Conservation (phyloP, 2,329 filamentous ascomycete genomes). For the Elsinoe arachidis region DNA sequence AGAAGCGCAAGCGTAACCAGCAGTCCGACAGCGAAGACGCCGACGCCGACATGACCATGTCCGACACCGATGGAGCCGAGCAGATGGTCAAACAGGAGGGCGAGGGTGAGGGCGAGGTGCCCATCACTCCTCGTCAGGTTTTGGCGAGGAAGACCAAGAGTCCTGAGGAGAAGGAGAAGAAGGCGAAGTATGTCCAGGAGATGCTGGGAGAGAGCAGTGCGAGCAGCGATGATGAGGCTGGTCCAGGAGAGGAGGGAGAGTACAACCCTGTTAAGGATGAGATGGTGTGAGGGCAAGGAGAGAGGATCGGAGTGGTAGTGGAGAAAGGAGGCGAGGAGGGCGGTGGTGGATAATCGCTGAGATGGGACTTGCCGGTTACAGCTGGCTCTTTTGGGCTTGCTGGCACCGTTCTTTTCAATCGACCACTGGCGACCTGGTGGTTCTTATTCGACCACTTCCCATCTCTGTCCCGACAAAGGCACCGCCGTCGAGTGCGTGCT, state of each 20-base stretch:
- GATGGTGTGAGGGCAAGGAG: neutral
- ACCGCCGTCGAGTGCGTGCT: too few relatives aligned
- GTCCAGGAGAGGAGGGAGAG: neutral
- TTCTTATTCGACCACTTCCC: too few relatives aligned
- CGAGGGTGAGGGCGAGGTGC: neutral
- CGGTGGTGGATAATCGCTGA: neutral
- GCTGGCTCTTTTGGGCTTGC: too few relatives aligned
- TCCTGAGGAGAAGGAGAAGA: slow-evolving; percentile 2
- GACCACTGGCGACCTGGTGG: too few relatives aligned
- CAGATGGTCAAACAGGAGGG: neutral
- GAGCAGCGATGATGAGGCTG: neutral
- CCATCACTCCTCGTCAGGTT: neutral
- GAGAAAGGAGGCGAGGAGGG: too few relatives aligned
- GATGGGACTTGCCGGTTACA: too few relatives aligned
- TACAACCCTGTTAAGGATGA: neutral
- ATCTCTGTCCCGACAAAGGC: too few relatives aligned
- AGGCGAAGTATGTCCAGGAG: neutral
- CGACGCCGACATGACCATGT: neutral
- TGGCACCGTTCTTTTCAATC: too few relatives aligned
- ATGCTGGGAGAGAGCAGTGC: neutral
- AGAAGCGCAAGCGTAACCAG: neutral
- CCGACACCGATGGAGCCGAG: slow-evolving; percentile 1
- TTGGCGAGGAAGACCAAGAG: slow-evolving; percentile 6
- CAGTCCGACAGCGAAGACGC: neutral
- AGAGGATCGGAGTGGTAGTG: neutral